Conservation (phyloP, 768 basidiomycete genomes). For the Agaricus blazei region DNA sequence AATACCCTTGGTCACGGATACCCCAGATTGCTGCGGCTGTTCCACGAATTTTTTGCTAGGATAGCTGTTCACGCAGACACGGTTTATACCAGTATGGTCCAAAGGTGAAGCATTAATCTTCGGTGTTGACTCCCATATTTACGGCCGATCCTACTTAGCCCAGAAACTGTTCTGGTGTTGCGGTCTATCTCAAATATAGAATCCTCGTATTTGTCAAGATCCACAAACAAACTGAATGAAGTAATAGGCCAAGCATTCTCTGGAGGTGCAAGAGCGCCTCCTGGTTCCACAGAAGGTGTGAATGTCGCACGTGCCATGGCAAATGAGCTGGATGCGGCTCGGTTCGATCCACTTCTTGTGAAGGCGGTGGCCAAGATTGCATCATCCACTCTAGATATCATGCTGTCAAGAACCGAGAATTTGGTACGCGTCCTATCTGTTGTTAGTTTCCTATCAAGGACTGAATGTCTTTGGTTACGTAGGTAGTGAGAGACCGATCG, state of each 20-base stretch:
- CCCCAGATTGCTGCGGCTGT: conserved; percentile 80
- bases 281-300: conserved; percentile 70
- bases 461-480: conserved; percentile 7
- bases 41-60: conserved; percentile 96
- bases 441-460: neutral
- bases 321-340: conserved; percentile 90
- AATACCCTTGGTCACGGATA: conserved; percentile 86
- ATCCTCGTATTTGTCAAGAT: conserved; percentile 81
- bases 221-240: conserved; percentile 81
- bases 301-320: conserved; percentile 71
- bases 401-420: conserved; percentile 57
- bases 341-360: conserved; percentile 88
- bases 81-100: conserved; percentile 74
- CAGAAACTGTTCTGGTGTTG: conserved; percentile 87
- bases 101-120: conserved; percentile 51
- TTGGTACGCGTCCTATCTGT: conserved; percentile 48
- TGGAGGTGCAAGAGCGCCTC: conserved; percentile 63
- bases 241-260: conserved; percentile 72
- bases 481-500: conserved; percentile 76
- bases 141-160: conserved; percentile 38
- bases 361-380: conserved; percentile 74
- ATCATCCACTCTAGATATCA: conserved; percentile 60
- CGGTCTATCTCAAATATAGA: conserved; percentile 84
- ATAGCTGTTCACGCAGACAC: conserved; percentile 96
- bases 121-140: neutral